These are phyloP conservation scores for Penicillium crystallinum DNA, from an alignment of 495 filamentous ascomycete genomes.

Conservation along the genomic window DNA sequence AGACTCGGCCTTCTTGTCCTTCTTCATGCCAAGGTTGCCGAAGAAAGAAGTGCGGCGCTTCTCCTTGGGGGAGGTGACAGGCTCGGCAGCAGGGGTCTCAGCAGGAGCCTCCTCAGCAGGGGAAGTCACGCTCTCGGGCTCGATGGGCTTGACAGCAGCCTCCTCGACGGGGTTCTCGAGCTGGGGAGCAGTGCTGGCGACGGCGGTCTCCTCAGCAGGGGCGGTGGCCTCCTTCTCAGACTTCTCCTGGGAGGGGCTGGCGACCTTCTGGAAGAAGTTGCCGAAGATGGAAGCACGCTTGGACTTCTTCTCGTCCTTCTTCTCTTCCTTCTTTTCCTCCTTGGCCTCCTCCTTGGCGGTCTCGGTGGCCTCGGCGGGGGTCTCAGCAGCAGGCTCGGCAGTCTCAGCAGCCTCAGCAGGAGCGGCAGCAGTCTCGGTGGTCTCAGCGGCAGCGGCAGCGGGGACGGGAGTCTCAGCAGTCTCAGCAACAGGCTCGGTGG, in stretches of 20 bases:
- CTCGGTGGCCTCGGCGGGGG: slow-evolving; percentile 21
- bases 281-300: slow-evolving; percentile 52
- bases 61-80: slow-evolving; percentile 38
- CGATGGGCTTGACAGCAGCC: slow-evolving; percentile 37
- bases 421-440: slow-evolving; percentile 20
- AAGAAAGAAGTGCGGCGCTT: slow-evolving; percentile 56
- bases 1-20: slow-evolving; percentile 47
- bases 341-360: slow-evolving; percentile 27
- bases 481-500: slow-evolving; percentile 19
- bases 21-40: slow-evolving; percentile 45
- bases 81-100: slow-evolving; percentile 30
- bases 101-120: slow-evolving; percentile 37
- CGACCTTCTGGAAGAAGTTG: slow-evolving; percentile 52
- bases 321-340: slow-evolving; percentile 34
- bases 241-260: slow-evolving; percentile 49
- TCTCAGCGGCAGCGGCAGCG: slow-evolving; percentile 25
- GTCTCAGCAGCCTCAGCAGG: slow-evolving; percentile 26
- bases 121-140: slow-evolving; percentile 41
- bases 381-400: slow-evolving; percentile 24
- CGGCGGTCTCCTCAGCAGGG: slow-evolving; percentile 39
- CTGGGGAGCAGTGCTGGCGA: slow-evolving; percentile 47
- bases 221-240: slow-evolving; percentile 47
- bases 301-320: slow-evolving; percentile 39
- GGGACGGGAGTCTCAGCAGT: slow-evolving; percentile 22
- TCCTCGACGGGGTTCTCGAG: slow-evolving; percentile 47